A percentile compares a stretch with the other conserved stretches of the same genome.
Evolutionary conservation across 108 stramenopile genomes (phyloP).

Genomic region (Cyclotella distinguenda): DNA sequence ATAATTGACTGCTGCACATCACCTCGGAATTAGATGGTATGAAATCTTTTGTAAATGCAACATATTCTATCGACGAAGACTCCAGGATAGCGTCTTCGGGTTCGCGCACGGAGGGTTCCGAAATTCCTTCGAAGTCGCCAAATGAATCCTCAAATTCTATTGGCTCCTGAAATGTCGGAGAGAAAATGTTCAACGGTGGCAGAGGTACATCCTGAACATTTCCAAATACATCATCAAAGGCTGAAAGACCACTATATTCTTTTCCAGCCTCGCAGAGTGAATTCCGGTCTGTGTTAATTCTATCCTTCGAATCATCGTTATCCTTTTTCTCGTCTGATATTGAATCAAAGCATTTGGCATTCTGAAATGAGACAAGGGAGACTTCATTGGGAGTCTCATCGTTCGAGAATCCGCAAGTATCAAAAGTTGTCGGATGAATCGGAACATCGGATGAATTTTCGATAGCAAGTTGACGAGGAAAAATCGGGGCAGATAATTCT

Average conservation of each 20-base stretch:
- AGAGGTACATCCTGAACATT: slow-evolving; percentile 34
- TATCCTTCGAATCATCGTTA: neutral
- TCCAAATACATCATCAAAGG: slow-evolving; percentile 44
- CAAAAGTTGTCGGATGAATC: no score
- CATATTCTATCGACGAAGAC: no score
- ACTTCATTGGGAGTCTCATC: neutral
- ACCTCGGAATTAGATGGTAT: no score
- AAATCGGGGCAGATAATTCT: neutral
- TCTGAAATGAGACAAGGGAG: neutral
- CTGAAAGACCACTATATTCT: neutral
- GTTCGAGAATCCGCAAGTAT: neutral
- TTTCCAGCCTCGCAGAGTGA: neutral
- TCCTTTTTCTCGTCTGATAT: slow-evolving; percentile 2
- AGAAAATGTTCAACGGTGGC: slow-evolving; percentile 14
- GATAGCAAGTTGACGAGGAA: neutral
- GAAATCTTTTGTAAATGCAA: no score
- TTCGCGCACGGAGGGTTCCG: neutral
- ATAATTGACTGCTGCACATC: no score
- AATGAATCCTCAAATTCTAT: slow-evolving; percentile 13
- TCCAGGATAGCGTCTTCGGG: slow-evolving; percentile 15
- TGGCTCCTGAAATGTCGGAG: neutral
- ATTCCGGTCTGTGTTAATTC: neutral
- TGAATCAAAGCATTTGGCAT: neutral
- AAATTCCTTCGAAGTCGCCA: slow-evolving; percentile 11
- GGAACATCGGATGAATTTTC: neutral